phyloP scores from a whole-genome alignment of 345 rosid species.

The Gossypium australe region DNA sequence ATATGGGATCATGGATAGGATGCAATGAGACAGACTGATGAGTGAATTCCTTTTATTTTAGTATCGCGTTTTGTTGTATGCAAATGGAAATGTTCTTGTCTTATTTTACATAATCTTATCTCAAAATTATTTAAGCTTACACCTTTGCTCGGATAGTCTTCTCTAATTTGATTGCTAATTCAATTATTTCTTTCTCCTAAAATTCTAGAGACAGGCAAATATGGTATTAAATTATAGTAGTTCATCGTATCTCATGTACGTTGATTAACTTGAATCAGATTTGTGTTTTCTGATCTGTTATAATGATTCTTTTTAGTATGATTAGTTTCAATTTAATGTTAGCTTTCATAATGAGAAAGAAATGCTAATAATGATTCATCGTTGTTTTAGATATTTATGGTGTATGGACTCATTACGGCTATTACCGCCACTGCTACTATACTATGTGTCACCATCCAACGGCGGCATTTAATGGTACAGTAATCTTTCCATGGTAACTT shows the following conservation, averaged over 20 bases:
- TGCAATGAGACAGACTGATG: not conserved
- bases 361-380: not conserved
- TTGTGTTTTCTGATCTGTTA: not conserved
- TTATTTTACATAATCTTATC: not conserved
- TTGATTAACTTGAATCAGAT: not conserved
- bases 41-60: not conserved
- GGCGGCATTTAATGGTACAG: slow-evolving; percentile 88
- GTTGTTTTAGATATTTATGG: slow-evolving; percentile 57
- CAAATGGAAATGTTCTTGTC: not conserved
- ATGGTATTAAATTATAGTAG: not conserved
- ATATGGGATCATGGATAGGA: not conserved
- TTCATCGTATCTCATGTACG: not conserved
- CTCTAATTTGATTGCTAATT: not conserved
- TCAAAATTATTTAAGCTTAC: not conserved
- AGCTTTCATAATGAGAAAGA: slow-evolving; percentile 1
- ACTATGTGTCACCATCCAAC: slow-evolving; percentile 71
- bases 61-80: not conserved
- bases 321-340: not conserved
- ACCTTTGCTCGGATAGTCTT: not conserved
- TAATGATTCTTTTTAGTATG: not conserved
- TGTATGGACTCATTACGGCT: slow-evolving; percentile 55
- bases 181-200: not conserved
- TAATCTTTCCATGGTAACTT: not conserved
- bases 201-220: not conserved
- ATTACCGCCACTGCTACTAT: slow-evolving; percentile 56